Base-by-base conservation (phyloP, 139 green algal genomes). In the Closterium sp. region DNA sequence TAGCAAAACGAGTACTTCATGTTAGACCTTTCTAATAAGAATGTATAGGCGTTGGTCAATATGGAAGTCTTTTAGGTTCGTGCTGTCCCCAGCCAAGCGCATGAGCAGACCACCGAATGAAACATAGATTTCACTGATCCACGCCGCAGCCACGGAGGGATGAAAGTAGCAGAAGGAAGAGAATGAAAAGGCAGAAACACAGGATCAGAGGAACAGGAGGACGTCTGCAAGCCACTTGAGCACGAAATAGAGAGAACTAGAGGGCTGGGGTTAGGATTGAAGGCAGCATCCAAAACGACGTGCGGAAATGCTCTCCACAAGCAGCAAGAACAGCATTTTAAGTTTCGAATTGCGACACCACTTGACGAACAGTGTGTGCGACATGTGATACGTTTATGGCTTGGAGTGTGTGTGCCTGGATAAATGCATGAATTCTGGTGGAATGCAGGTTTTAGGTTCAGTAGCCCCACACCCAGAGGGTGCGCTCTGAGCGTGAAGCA, bases 51-150 rank as follows among this genome's bases (percentile, higher is more conserved):
- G 95, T 36, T 91, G 93, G 93, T 99, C 97, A 25, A 99, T 87
- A 86, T 98, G 95, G 33, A 99, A 93, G 12, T 97, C 94, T 36
- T 97, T 92, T 76, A 99, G 94, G 94, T 98, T 96, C 33, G 95
- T 95, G 5, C 97, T 94, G 91, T 98, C 97, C 0, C 97, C 97
- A 30, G 89, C 94, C 30, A 99, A 92, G 94, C 97, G 95, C 97
- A 99, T 98, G 3, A 99, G 96, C 91, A 99, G 94, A 1, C 98
- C 98, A 28, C 98, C 98, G 85, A 97, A 99, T 69, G 95, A 94
- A 5, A 94, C 87, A 36, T 94, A 93, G 12, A 94, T 81, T 33
- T 94, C 91, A 3, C 91, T 94, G 89, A 21, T 91, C 4, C 81
- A 85, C 12, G 33, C 88, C 36, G 88, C 34, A 85, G 31, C 64